These are phyloP conservation scores for Yarrowia sp. DNA, from an alignment of 805 yeast genomes.

Conservation along the genomic window DNA sequence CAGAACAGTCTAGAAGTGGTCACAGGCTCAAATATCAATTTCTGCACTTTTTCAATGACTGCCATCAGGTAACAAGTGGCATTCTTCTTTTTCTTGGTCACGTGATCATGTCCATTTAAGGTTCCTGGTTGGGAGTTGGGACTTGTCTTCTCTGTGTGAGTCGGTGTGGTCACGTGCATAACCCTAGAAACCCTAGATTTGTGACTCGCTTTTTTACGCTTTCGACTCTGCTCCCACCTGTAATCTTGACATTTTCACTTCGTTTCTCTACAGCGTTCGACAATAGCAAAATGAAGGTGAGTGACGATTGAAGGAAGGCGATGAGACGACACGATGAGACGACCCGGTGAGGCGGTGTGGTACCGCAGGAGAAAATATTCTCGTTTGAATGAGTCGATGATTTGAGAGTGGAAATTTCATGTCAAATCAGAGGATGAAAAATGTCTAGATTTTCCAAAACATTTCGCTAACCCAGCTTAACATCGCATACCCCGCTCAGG, in stretches of 20 bases:
- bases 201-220: conserved; percentile 37
- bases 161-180: conserved; percentile 10
- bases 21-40: too few relatives aligned
- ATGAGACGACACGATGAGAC: background rate
- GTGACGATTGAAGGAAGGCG: conserved; percentile 1
- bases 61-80: too few relatives aligned
- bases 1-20: too few relatives aligned
- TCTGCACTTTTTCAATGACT: too few relatives aligned
- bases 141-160: conserved; percentile 2
- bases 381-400: too few relatives aligned
- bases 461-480: conserved; percentile 67
- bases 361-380: background rate
- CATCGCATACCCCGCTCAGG: conserved; percentile 99
- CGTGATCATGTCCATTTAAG: background rate
- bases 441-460: too few relatives aligned
- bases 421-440: too few relatives aligned
- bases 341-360: background rate
- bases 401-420: too few relatives aligned
- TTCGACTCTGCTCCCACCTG: conserved; percentile 39
- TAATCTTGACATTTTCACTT: conserved; percentile 39
- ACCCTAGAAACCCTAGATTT: conserved; percentile 32
- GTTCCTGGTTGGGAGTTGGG: conserved; percentile 18
- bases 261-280: conserved; percentile 39
- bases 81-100: background rate
- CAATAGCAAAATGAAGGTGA: conserved; percentile 39